A percentile compares a stretch with the other conserved stretches of the same genome.
These are phyloP conservation scores for Penicillium salamii DNA, from an alignment of 495 filamentous ascomycete genomes.

Conservation along the genomic window DNA sequence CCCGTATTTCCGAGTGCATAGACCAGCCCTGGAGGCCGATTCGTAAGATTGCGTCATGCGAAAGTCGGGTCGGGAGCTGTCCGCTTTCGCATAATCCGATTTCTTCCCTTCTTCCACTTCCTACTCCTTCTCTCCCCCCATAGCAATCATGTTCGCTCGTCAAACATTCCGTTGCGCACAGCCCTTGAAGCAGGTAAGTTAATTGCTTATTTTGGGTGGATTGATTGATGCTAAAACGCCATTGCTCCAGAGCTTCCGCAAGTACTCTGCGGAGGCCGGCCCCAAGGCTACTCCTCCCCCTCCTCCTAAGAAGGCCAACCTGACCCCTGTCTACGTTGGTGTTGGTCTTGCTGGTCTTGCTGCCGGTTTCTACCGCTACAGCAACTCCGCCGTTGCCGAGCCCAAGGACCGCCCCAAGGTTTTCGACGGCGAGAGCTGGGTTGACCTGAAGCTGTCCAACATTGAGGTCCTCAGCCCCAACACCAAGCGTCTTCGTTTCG, in stretches of 20 bases:
- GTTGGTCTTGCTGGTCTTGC: constrained; percentile 42
- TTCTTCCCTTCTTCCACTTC: constrained; percentile 22
- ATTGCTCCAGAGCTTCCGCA: constrained; percentile 43
- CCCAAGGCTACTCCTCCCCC: constrained; percentile 8
- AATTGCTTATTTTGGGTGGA: neutral
- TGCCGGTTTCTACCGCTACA: constrained; percentile 45
- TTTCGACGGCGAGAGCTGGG: constrained; percentile 83
- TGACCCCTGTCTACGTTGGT: constrained; percentile 39
- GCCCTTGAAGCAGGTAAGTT: constrained; percentile 47
- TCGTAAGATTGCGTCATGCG: constrained; percentile 27
- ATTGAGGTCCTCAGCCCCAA: constrained; percentile 79
- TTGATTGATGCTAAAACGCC: neutral
- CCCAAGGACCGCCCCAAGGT: constrained; percentile 44
- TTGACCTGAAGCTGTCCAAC: constrained; percentile 75
- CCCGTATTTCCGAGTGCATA: neutral
- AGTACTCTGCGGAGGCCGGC: constrained; percentile 49
- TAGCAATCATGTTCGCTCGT: constrained; percentile 47
- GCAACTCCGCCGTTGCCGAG: constrained; percentile 31
- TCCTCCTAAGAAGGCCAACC: constrained; percentile 31
- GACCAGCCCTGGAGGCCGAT: constrained; percentile 7
- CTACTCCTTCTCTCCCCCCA: constrained; percentile 8
- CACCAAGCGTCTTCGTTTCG: constrained; percentile 83
- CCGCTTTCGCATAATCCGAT: constrained; percentile 27
- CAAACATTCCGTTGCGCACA: constrained; percentile 47
- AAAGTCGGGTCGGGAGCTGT: constrained; percentile 18